A percentile compares a stretch with the other conserved stretches of the same genome.
These are phyloP conservation scores for Exophiala lecanii-corni DNA, from an alignment of 2,329 filamentous ascomycete genomes.

Conservation along the genomic window DNA sequence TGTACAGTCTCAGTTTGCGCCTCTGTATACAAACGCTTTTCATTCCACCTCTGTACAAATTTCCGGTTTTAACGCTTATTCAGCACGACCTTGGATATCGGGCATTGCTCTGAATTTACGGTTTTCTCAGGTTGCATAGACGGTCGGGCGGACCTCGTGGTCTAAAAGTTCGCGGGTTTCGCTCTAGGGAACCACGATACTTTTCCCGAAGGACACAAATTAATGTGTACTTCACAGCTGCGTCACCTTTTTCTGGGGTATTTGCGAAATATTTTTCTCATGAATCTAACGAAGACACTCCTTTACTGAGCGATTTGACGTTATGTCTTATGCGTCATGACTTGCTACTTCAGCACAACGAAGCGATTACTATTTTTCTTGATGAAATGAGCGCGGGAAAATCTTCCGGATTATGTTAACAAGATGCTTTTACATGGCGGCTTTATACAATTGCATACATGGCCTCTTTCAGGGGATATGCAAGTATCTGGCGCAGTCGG, in stretches of 20 bases:
- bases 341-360: slow-evolving; percentile 12
- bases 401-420: background rate
- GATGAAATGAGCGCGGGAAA: background rate
- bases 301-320: background rate
- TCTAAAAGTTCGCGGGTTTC: too few relatives aligned
- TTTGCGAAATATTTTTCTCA: slow-evolving; percentile 1
- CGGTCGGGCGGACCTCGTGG: too few relatives aligned
- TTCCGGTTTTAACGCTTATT: too few relatives aligned
- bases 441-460: slow-evolving; percentile 6
- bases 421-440: slow-evolving; percentile 4
- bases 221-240: too few relatives aligned
- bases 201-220: too few relatives aligned
- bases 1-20: slow-evolving; percentile 6
- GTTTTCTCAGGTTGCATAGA: too few relatives aligned
- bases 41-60: slow-evolving; percentile 2
- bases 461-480: slow-evolving; percentile 1
- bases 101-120: too few relatives aligned
- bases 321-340: slow-evolving; percentile 4
- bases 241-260: too few relatives aligned
- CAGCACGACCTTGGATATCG: too few relatives aligned
- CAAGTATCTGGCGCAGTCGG: slow-evolving; percentile 17
- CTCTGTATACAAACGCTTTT: background rate
- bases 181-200: too few relatives aligned
- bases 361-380: slow-evolving; percentile 6
- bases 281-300: slow-evolving; percentile 5